A percentile compares a stretch with the other conserved stretches of the same genome.
These are phyloP conservation scores for Solanum commersonii DNA, from an alignment of 257 asterid species.

Conservation along the genomic window DNA sequence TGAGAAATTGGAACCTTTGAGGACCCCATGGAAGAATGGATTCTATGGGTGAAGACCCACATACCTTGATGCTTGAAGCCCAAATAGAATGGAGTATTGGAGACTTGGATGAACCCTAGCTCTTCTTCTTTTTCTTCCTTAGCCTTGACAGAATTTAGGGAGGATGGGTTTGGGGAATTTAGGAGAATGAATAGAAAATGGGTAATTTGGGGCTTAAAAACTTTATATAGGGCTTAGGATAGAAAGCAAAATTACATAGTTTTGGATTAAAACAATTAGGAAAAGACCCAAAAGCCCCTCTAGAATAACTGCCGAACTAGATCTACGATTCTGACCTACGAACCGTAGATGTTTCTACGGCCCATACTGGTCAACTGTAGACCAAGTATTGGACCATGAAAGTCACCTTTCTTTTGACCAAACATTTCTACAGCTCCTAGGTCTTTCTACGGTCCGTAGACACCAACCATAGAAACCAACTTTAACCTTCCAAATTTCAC, in stretches of 20 bases:
- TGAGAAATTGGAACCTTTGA: not conserved
- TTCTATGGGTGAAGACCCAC: not conserved
- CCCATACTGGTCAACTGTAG: not conserved
- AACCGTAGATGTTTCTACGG: not conserved
- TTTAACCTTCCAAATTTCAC: not conserved
- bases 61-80: not conserved
- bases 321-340: not conserved
- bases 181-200: not conserved
- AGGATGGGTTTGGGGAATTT: not conserved
- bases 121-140: not conserved
- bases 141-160: not conserved
- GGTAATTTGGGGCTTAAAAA: not conserved
- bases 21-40: not conserved
- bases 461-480: not conserved
- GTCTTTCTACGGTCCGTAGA: not conserved
- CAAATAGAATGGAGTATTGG: not conserved
- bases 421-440: not conserved
- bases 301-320: rapidly evolving
- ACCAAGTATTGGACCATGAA: not conserved
- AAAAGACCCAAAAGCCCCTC: not conserved
- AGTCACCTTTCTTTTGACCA: not conserved
- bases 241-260: not conserved
- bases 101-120: too few species aligned
- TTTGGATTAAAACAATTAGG: not conserved
- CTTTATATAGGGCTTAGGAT: not conserved